Conservation (phyloP, 768 basidiomycete species). For the Phanerochaete sordida region DNA sequence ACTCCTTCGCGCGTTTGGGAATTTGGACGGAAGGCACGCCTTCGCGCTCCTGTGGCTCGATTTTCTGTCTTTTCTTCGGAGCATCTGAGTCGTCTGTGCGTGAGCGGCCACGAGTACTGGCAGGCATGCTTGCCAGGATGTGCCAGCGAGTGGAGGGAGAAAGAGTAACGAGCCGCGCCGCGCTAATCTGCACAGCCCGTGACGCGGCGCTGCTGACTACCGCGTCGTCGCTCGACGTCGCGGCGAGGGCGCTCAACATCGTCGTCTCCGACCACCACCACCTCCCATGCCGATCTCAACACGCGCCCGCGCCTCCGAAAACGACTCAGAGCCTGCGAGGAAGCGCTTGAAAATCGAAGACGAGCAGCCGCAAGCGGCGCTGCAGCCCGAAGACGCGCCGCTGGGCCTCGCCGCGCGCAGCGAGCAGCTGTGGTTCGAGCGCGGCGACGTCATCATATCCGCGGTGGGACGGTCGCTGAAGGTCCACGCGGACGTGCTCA, state of each 20-base stretch:
- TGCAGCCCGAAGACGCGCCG: neutral
- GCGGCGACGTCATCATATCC: neutral
- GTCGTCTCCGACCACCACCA: neutral
- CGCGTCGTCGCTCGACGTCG: no score
- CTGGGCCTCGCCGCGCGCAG: neutral
- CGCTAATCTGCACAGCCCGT: no score
- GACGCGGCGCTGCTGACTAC: no score
- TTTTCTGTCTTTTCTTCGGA: neutral
- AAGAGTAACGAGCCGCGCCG: no score
- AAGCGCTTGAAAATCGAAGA: neutral
- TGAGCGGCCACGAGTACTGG: neutral
- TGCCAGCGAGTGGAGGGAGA: neutral
- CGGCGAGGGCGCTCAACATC: neutral
- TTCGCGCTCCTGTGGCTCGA: neutral
- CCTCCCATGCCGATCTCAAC: neutral
- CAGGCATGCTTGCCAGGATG: neutral
- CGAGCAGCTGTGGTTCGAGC: slow-evolving; percentile 1
- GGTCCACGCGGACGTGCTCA: neutral
- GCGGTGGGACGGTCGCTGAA: neutral
- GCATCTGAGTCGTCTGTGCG: neutral
- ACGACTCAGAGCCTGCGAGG: neutral
- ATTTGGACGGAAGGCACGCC: neutral
- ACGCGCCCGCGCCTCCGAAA: neutral
- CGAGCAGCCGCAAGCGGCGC: neutral
- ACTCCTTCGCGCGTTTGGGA: neutral